phyloP scores from a whole-genome alignment of 352 stramenopile species.

The Pythium rhizo-oryzae region DNA sequence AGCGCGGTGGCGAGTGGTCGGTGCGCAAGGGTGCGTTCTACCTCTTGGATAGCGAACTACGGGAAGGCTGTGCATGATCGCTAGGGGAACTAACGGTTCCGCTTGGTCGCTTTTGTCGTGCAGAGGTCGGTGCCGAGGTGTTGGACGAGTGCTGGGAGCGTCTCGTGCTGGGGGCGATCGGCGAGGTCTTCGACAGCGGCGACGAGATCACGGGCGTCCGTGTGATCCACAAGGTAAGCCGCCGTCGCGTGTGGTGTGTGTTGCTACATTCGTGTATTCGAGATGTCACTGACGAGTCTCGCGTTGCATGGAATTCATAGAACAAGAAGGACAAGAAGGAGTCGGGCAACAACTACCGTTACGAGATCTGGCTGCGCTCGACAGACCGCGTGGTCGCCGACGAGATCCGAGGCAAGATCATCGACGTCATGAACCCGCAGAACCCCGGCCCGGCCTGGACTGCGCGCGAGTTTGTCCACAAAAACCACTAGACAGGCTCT shows the following conservation, averaged over 20 bases:
- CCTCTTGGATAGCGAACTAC: background rate
- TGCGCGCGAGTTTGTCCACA: constrained; percentile 74
- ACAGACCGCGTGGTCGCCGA: constrained; percentile 62
- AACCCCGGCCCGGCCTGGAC: constrained; percentile 50
- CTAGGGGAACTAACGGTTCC: too few species aligned
- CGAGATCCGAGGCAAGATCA: constrained; percentile 72
- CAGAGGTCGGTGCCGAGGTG: constrained; percentile 72
- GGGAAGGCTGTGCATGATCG: too few species aligned
- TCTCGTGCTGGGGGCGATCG: constrained; percentile 89
- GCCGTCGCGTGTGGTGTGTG: too few species aligned
- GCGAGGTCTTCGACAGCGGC: constrained; percentile 83
- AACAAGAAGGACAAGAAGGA: constrained; percentile 86
- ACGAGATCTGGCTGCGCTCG: constrained; percentile 83
- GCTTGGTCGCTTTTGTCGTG: background rate
- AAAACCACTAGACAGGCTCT: constrained; percentile 63
- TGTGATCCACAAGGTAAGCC: constrained; percentile 88
- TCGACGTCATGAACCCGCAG: constrained; percentile 70
- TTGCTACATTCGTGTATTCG: background rate
- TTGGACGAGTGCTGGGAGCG: constrained; percentile 91
- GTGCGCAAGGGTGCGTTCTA: constrained; percentile 69
- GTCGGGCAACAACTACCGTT: constrained; percentile 82
- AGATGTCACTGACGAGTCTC: background rate
- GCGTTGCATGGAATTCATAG: constrained; percentile 24
- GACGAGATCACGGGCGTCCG: constrained; percentile 92
- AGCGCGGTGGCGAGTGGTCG: constrained; percentile 86